Base-by-base conservation (phyloP, 1,139 yeast species). In the Yamadazyma sp. region DNA sequence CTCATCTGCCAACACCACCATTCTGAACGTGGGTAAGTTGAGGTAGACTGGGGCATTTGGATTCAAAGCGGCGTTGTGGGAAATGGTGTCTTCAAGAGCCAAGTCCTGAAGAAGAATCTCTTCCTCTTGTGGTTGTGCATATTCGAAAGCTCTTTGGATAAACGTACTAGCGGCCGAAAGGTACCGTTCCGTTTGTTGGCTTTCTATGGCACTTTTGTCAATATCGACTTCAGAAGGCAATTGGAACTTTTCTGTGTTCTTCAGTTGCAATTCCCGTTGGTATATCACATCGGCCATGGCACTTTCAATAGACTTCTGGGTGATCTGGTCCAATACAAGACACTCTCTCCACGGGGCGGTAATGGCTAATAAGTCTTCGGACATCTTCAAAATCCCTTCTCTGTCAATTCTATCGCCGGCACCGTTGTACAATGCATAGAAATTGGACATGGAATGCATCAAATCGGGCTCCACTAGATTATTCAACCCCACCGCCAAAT, bases 1-100 rank as follows among this genome's bases (percentile, higher is more conserved):
- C 55, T 89, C 98, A 59, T 91, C 96, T 0, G 98, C 97, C 12
- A 92, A 70, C 3, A 92, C 69, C 15, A 92, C 95, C 98, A 92
- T 92, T 49, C 98, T 73, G 66, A 92, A 92, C 0, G 96, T 89
- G 0, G 98, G 91, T 22, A 91, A 67, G 40, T 87, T 87, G 42
- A 92, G 75, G 41, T 69, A 79, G 15, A 85, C 81, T 0, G 95
- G 95, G 10, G 82, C 75, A 30, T 77, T 73, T 1, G 96, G 96
- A 56, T 89, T 86, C 33, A 88, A 66, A 0, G 96, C 96, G 1
- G 81, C 87, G 55, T 88, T 88, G 39, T 87, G 75, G 2, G 69
- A 51, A 14, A 70, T 62, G 30, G 53, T 59, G 35, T 58, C 49
- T 58, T 78, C 62, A 61, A 66, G 53, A 39, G 69, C 59, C 46